A percentile compares a stretch with the other conserved stretches of the same genome.
Conservation (phyloP, 2,329 filamentous ascomycete genomes). For the Cercospora nicotianae region DNA sequence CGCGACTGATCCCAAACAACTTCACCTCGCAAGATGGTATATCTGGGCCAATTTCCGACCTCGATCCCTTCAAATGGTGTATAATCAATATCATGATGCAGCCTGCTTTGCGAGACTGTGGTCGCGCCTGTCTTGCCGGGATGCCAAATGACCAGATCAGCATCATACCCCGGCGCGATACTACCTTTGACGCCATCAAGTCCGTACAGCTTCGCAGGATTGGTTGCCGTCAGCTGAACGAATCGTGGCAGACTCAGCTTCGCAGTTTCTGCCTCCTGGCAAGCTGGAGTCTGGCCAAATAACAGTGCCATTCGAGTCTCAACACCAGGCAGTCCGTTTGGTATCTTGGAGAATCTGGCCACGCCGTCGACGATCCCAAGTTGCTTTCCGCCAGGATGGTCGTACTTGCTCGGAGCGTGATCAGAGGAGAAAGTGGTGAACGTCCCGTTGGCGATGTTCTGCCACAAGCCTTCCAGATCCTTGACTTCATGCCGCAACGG, state of each 20-base stretch:
- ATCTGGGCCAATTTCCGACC: conserved; percentile 63
- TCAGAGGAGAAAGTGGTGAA: conserved; percentile 40
- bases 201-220: conserved; percentile 49
- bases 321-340: conserved; percentile 47
- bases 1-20: conserved; percentile 59
- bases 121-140: conserved; percentile 33
- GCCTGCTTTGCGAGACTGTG: conserved; percentile 44
- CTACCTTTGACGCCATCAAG: conserved; percentile 44
- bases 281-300: conserved; percentile 40
- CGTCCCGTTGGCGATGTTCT: conserved; percentile 40
- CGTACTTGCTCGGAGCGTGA: conserved; percentile 44
- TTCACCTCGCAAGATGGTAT: conserved; percentile 59
- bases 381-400: conserved; percentile 43
- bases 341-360: conserved; percentile 45
- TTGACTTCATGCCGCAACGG: conserved; percentile 36
- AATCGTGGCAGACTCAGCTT: conserved; percentile 42
- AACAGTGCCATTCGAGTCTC: conserved; percentile 47
- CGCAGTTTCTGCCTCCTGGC: conserved; percentile 28
- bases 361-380: conserved; percentile 39
- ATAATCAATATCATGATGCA: conserved; percentile 64
- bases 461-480: conserved; percentile 40
- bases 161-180: conserved; percentile 47
- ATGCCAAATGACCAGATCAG: conserved; percentile 49
- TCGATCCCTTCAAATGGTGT: conserved; percentile 60
- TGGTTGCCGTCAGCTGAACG: conserved; percentile 47